Percentiles rank a stretch among this genome's conserved stretches.
phyloP scores from a whole-genome alignment of 139 green algal species.

The Coelastrella sp. region DNA sequence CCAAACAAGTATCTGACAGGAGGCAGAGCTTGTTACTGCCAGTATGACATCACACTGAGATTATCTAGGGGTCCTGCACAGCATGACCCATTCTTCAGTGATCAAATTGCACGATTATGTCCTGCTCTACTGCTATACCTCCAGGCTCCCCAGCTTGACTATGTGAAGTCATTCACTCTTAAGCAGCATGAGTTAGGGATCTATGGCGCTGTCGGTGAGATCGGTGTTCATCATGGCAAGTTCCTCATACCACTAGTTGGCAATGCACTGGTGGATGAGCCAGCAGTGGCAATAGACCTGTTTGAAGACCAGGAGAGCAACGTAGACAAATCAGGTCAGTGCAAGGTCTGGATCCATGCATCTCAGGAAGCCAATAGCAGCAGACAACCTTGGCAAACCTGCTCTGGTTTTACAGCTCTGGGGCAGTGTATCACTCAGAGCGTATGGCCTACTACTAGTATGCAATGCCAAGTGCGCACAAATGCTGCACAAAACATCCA shows the following conservation, averaged over 20 bases:
- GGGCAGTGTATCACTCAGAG: too few relatives aligned
- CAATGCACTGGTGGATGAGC: conserved; percentile 33
- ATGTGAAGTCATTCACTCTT: conserved; percentile 19
- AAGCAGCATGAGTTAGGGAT: conserved; percentile 42
- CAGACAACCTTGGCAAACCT: too few relatives aligned
- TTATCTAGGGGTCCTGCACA: neutral
- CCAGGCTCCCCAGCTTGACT: conserved; percentile 6
- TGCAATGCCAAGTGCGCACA: too few relatives aligned
- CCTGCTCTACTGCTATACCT: neutral
- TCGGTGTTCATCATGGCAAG: conserved; percentile 46
- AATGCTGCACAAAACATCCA: too few relatives aligned
- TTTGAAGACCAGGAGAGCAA: conserved; percentile 46
- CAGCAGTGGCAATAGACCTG: conserved; percentile 40
- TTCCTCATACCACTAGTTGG: conserved; percentile 38
- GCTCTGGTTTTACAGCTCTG: too few relatives aligned
- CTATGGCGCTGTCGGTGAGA: conserved; percentile 45
- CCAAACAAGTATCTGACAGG: too few relatives aligned
- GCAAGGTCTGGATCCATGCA: too few relatives aligned
- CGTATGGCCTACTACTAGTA: too few relatives aligned
- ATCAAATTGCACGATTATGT: too few relatives aligned
- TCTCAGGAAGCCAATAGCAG: too few relatives aligned
- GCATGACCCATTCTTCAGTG: neutral
- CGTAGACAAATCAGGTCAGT: conserved; percentile 42
- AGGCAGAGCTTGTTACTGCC: too few relatives aligned
- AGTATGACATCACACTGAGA: too few relatives aligned